phyloP scores from a whole-genome alignment of 495 filamentous ascomycete species.

The Chaetomium fimeti region DNA sequence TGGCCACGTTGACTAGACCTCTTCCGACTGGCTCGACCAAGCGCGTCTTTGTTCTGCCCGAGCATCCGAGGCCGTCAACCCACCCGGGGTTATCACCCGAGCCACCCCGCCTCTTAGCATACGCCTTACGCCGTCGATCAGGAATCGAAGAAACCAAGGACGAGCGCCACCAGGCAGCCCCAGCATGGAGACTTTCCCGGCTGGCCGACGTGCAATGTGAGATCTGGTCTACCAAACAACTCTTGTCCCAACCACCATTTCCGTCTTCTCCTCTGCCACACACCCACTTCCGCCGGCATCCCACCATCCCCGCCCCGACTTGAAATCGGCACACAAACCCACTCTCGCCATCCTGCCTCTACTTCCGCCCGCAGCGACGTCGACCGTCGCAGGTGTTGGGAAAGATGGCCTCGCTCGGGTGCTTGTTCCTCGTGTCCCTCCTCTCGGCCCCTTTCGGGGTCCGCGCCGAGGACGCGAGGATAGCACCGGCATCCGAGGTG shows the following conservation, averaged over 20 bases:
- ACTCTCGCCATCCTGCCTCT: slow-evolving; percentile 21
- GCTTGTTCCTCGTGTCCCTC: slow-evolving; percentile 30
- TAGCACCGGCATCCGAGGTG: slow-evolving; percentile 30
- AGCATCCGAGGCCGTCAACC: too few species aligned
- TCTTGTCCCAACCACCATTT: slow-evolving; percentile 13
- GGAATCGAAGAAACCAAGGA: slow-evolving; percentile 28
- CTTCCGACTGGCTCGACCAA: slow-evolving; percentile 18
- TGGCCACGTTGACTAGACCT: slow-evolving; percentile 9
- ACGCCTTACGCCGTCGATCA: slow-evolving; percentile 35
- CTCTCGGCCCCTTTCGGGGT: slow-evolving; percentile 23
- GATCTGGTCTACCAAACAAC: slow-evolving; percentile 25
- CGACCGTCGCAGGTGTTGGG: slow-evolving; percentile 41
- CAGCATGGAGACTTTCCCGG: slow-evolving; percentile 27
- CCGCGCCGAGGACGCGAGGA: slow-evolving; percentile 32
- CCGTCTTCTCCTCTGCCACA: slow-evolving; percentile 18
- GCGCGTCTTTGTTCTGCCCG: slow-evolving; percentile 6
- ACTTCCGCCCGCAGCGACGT: slow-evolving; percentile 40
- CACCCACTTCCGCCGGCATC: slow-evolving; percentile 1
- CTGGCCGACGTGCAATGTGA: slow-evolving; percentile 30
- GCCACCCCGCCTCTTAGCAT: slow-evolving; percentile 27
- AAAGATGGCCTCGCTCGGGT: slow-evolving; percentile 36
- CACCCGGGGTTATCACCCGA: too few species aligned
- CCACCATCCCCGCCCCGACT: slow-evolving; percentile 7
- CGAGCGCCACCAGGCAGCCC: slow-evolving; percentile 14
- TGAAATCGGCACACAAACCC: slow-evolving; percentile 5